phyloP scores from a whole-genome alignment of 257 asterid genomes.

The Gentiana macrophylla region DNA sequence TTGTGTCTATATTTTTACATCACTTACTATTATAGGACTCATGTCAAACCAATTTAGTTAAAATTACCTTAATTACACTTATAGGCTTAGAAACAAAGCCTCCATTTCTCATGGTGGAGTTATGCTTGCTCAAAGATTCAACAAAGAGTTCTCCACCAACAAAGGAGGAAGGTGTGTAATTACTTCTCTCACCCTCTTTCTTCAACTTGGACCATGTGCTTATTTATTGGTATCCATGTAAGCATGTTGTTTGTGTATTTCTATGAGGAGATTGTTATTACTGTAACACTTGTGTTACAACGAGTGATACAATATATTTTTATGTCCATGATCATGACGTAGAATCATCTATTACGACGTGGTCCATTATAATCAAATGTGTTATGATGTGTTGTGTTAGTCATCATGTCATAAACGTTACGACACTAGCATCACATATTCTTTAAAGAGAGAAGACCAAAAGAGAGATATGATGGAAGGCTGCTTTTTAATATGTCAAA shows the following conservation, averaged over 20 bases:
- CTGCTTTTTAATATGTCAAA: no score
- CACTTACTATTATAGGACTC: no score
- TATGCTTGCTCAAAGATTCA: background rate
- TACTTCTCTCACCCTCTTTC: background rate
- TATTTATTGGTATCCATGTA: background rate
- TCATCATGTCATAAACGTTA: no score
- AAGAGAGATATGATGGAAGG: no score
- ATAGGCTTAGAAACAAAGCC: background rate
- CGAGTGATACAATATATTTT: background rate
- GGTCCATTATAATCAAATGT: no score
- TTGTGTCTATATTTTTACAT: no score
- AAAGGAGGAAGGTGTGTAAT: conserved; percentile 4
- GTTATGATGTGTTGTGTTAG: no score
- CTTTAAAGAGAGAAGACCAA: no score
- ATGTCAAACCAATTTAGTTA: no score
- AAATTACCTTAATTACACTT: no score
- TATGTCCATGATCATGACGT: background rate
- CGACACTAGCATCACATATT: no score
- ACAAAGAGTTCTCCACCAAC: conserved; percentile 1
- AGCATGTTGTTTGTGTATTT: background rate
- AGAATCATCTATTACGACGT: no score
- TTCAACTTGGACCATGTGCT: background rate
- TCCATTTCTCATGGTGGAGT: background rate
- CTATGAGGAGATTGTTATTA: background rate
- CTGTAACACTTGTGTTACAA: background rate